A percentile compares a stretch with the other conserved stretches of the same genome.
Evolutionary conservation across 1,284 basidiomycete genomes (phyloP).

Genomic region (Apiotrichum veenhuisii): DNA sequence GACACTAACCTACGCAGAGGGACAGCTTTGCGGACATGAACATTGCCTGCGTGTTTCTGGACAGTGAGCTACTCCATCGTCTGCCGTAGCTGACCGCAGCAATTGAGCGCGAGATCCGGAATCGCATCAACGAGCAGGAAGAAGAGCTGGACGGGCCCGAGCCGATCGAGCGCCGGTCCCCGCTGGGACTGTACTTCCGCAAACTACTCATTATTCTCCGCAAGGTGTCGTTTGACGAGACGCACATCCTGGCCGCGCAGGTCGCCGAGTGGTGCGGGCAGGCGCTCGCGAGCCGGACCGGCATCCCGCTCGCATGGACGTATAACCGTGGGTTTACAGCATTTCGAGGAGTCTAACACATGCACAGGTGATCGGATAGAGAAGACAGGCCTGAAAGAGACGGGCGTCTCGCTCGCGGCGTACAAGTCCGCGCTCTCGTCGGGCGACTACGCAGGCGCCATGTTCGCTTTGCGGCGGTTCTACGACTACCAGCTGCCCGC

Average conservation of each 20-base stretch:
- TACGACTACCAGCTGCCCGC: constrained; percentile 47
- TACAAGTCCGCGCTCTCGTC: constrained; percentile 31
- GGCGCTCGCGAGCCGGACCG: background rate
- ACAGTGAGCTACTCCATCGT: constrained; percentile 21
- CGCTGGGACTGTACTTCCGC: constrained; percentile 42
- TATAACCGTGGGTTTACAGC: background rate
- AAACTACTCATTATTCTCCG: constrained; percentile 32
- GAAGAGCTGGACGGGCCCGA: constrained; percentile 19
- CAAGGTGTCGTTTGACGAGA: constrained; percentile 42
- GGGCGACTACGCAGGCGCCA: constrained; percentile 41
- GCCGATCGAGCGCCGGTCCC: constrained; percentile 32
- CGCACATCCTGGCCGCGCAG: constrained; percentile 29
- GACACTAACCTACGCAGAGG: too few species aligned
- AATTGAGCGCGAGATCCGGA: constrained; percentile 32
- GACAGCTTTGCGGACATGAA: constrained; percentile 26
- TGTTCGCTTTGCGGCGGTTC: constrained; percentile 39
- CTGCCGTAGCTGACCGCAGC: constrained; percentile 11
- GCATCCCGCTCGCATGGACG: background rate
- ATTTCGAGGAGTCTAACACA: too few species aligned
- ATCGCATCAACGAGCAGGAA: constrained; percentile 33
- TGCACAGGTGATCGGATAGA: background rate
- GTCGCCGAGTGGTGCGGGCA: constrained; percentile 37
- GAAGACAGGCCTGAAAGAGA: background rate
- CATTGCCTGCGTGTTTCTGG: constrained; percentile 32
- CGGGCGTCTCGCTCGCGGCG: constrained; percentile 12